These are phyloP conservation scores for Malus domestica DNA, from an alignment of 306 rosid species.

Conservation along the genomic window DNA sequence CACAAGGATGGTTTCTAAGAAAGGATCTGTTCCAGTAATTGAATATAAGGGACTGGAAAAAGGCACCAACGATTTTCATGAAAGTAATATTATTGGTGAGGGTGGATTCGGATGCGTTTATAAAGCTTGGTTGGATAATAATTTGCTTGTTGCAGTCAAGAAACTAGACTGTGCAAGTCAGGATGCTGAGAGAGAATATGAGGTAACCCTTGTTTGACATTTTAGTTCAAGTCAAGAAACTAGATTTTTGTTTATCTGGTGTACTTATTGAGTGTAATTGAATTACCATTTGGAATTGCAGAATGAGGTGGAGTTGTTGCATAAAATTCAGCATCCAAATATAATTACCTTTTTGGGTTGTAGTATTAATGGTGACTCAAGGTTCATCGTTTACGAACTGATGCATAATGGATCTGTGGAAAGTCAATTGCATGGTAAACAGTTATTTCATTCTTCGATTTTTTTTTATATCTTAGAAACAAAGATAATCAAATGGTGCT, in stretches of 20 bases:
- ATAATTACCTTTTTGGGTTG: conserved; percentile 67
- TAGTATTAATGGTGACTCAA: conserved; percentile 46
- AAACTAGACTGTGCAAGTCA: conserved; percentile 54
- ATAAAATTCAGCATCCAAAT: conserved; percentile 76
- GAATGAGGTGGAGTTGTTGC: conserved; percentile 75
- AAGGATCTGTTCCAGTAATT: conserved; percentile 51
- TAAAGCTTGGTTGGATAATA: conserved; percentile 69
- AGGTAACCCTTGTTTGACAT: conserved; percentile 33
- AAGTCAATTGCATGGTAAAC: conserved; percentile 72
- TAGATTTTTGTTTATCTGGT: neutral
- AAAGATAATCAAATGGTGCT: neutral
- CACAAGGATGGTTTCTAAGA: conserved; percentile 42
- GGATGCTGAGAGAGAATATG: conserved; percentile 66
- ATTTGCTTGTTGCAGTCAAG: conserved; percentile 70
- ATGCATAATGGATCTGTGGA: conserved; percentile 92
- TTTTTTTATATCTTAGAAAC: neutral
- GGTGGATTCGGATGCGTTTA: conserved; percentile 96
- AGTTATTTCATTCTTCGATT: neutral
- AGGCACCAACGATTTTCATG: conserved; percentile 50
- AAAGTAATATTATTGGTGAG: conserved; percentile 68
- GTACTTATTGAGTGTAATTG: neutral
- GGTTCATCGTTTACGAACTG: conserved; percentile 65
- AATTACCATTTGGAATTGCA: conserved; percentile 38
- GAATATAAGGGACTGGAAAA: conserved; percentile 70
- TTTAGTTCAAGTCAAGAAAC: neutral